Base-by-base conservation (phyloP, 129 eudicot species). In the Escallonia herrerae region DNA sequence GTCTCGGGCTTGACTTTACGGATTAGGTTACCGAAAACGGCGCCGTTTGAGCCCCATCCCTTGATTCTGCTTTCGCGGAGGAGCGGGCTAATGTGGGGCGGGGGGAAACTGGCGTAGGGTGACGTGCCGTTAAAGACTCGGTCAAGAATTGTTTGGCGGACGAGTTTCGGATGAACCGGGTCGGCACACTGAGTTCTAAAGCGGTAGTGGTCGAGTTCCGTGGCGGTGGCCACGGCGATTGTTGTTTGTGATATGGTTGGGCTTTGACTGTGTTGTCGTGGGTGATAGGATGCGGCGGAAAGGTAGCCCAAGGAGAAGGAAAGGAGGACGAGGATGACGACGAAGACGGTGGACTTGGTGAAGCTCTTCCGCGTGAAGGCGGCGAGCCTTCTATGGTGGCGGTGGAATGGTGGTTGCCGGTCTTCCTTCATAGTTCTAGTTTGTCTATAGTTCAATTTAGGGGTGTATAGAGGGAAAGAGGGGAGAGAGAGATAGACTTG, bases 1-100 rank as follows among this genome's bases (percentile, higher is more conserved):
- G 66, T 79, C 15, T 66, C 77, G 65, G 95, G 97, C n/a, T 60
- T 54, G 43, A 77, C 81, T 49, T 74, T 69, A 6, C 64, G 65
- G 46, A 90, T 83, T 0, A 90, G 79, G 80, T 83, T 81, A 65
- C 77, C 81, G 68, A 90, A 90, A 7, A 90, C 97, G 40, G 86
- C 68, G 40, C 86, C 88, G 33, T 75, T 73, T 37, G 97, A 90
- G 11, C 95, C 97, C 91, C 95, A 83, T 0, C 97, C 95, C 63
- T 70, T 83, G 58, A 79, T 82, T 76, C 86, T 55, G 39, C 48
- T 76, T 5, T 48, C 62, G 4, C 79, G 72, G 46, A 86, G 74
- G 66, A 81, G 74, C 3, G 70, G 66, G 53, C 59, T 47, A 38
- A 83, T 76, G 62, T 86, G 86, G 5, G 82, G 75, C 15, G 82